Base-by-base conservation (phyloP, 805 yeast genomes). In the Kuraishia cidri region DNA sequence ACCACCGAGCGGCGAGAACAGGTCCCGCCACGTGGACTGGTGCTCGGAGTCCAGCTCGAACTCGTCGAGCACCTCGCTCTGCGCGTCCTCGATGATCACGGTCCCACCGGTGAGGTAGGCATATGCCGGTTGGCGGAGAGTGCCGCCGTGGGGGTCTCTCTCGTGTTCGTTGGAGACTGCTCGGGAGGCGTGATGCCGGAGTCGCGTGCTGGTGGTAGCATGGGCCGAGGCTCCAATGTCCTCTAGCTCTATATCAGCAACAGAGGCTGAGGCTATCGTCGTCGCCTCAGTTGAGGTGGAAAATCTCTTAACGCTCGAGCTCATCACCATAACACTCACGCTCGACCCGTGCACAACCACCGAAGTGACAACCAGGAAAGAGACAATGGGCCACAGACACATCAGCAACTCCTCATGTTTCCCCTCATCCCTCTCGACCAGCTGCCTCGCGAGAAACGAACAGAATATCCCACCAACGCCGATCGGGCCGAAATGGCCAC, bases 291-390 rank as follows among this genome's bases (percentile, higher is more conserved):
- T 28, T n/a, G n/a, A n/a, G n/a, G n/a, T n/a, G n/a, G n/a, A n/a
- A n/a, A n/a, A n/a, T n/a, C n/a, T n/a, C 15, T 20, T 28, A 6
- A 29, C 32, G 4, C 20, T 14, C 9, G 18, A 14, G 16, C 26
- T 14, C 21, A 29, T 5, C 4, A 26, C 15, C 25, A 29, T 29
- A 6, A 29, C 32, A 21, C 26, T 29, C 20, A 29, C 32, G 8
- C 26, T 20, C 20, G 26, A 85, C 3, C 97, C 97, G 55, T 87
- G 97, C 15, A 87, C 90, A 13, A 83, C 61, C 45, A 87, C 84
- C 0, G 95, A 87, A 1, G 88, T 68, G 3, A 87, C 65, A 16
- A 87, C 81, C 41, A 87, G 61, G 48, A 87, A 87, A 23, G 87
- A 76, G 0, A 81, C 78, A 7, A 84, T 68, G 1, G 95, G 94